Evolutionary conservation across 2,329 filamentous ascomycete species (phyloP).

Genomic region (Aspergillus alliaceus): DNA sequence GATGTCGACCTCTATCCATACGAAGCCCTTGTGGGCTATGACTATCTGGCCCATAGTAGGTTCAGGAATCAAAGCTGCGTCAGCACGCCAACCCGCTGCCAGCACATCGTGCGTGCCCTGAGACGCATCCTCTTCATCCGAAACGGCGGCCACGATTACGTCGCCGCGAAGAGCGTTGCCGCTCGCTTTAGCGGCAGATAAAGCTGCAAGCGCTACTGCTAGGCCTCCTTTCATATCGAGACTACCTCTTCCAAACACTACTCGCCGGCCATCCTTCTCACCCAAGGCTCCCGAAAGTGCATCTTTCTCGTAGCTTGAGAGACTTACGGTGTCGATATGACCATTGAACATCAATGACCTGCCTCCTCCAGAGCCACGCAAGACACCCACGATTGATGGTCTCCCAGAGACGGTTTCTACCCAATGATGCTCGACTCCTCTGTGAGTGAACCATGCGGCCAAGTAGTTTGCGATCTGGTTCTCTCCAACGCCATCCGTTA

Average conservation of each 20-base stretch:
- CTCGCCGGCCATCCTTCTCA: constrained; percentile 32
- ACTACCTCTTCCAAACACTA: constrained; percentile 48
- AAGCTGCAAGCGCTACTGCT: constrained; percentile 47
- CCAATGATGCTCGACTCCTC: constrained; percentile 53
- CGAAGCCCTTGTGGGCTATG: constrained; percentile 54
- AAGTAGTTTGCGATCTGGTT: constrained; percentile 49
- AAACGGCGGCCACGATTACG: constrained; percentile 54
- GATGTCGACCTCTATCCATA: constrained; percentile 37
- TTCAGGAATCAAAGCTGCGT: constrained; percentile 53
- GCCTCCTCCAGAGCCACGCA: constrained; percentile 49
- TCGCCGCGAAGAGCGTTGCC: constrained; percentile 43
- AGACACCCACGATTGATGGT: constrained; percentile 53
- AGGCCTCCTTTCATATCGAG: constrained; percentile 56
- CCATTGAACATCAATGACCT: constrained; percentile 55
- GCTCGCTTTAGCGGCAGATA: constrained; percentile 40
- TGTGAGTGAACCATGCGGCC: constrained; percentile 52
- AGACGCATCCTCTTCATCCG: constrained; percentile 54
- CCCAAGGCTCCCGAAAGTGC: constrained; percentile 44
- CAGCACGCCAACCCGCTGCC: constrained; percentile 54
- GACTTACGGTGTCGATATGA: constrained; percentile 55
- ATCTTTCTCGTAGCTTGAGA: constrained; percentile 48
- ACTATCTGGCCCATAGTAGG: constrained; percentile 47
- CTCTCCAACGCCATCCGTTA: constrained; percentile 48
- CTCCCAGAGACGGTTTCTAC: constrained; percentile 49
- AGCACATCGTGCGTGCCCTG: constrained; percentile 54